Conservation (phyloP, 495 filamentous ascomycete species). For the Lophiotrema nucula region DNA sequence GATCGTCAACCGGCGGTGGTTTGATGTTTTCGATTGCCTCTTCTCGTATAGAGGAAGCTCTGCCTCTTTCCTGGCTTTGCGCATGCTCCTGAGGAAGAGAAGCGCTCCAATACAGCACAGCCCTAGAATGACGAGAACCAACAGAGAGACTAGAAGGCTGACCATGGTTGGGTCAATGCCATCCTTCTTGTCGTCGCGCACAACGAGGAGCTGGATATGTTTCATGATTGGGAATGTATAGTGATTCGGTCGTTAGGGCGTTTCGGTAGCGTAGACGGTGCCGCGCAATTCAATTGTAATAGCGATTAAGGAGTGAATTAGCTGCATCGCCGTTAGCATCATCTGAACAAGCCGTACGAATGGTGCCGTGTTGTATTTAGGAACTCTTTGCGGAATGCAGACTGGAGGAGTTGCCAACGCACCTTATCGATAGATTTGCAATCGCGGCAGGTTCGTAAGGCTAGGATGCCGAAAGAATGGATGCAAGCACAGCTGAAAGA, state of each 20-base stretch:
- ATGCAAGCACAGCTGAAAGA: slow-evolving; percentile 72
- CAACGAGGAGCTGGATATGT: slow-evolving; percentile 39
- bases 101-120: slow-evolving; percentile 65
- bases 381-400: slow-evolving; percentile 26
- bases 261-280: background rate
- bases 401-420: slow-evolving; percentile 16
- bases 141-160: slow-evolving; percentile 73
- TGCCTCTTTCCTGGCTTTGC: slow-evolving; percentile 47
- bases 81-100: slow-evolving; percentile 67
- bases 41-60: slow-evolving; percentile 61
- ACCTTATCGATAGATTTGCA: slow-evolving; percentile 31
- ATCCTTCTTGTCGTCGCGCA: slow-evolving; percentile 42
- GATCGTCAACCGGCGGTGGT: slow-evolving; percentile 68
- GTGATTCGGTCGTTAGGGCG: background rate
- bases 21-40: slow-evolving; percentile 48
- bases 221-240: slow-evolving; percentile 22
- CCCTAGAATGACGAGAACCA: slow-evolving; percentile 70
- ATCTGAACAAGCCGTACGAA: background rate
- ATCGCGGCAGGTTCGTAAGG: background rate
- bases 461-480: slow-evolving; percentile 47
- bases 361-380: background rate
- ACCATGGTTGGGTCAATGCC: slow-evolving; percentile 55
- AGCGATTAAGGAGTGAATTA: slow-evolving; percentile 21
- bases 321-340: slow-evolving; percentile 19
- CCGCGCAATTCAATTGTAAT: slow-evolving; percentile 8